phyloP scores from a whole-genome alignment of 345 rosid genomes.

The Arabidopsis suecica region DNA sequence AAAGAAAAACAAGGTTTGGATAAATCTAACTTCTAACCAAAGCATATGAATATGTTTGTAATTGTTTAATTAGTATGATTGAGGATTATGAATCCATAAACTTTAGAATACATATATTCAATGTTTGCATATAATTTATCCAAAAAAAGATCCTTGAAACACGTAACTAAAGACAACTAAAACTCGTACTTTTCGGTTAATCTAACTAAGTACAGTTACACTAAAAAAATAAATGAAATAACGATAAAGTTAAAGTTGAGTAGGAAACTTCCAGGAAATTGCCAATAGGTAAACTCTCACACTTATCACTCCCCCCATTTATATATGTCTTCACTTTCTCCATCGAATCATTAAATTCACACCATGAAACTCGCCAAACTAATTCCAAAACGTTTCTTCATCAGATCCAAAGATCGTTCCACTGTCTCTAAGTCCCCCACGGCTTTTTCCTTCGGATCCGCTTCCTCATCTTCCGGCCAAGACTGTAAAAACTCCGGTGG shows the following conservation, averaged over 20 bases:
- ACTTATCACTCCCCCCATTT: constrained; percentile 45
- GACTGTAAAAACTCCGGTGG: constrained; percentile 24
- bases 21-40: no score
- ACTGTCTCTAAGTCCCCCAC: constrained; percentile 56
- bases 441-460: constrained; percentile 52
- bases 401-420: constrained; percentile 53
- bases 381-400: constrained; percentile 70
- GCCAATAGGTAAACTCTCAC: constrained; percentile 43
- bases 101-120: neutral
- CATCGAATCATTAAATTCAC: neutral
- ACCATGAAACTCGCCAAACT: constrained; percentile 55
- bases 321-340: constrained; percentile 39
- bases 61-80: no score
- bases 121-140: neutral
- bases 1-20: no score
- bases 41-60: no score
- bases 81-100: no score
- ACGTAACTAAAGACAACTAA: constrained; percentile 10
- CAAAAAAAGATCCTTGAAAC: constrained; percentile 12
- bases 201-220: constrained; percentile 16
- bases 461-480: constrained; percentile 45
- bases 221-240: constrained; percentile 2
- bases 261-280: constrained; percentile 84
- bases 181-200: neutral
- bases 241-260: constrained; percentile 1